A percentile compares a stretch with the other conserved stretches of the same genome.
Conservation (phyloP, 148 eudicot genomes). For the Hydrangea macrophylla region DNA sequence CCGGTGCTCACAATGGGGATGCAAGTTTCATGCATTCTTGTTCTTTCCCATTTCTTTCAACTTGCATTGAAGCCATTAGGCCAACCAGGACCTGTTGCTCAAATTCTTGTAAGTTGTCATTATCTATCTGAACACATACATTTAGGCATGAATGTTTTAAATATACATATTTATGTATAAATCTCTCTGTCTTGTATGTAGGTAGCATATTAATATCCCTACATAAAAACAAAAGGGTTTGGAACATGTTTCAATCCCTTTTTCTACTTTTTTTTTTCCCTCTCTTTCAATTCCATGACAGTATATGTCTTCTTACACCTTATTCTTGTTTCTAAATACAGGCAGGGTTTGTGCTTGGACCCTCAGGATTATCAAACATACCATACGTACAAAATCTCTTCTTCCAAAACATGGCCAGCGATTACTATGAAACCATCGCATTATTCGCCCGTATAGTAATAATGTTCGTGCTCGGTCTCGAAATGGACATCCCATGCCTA, state of each 20-base stretch:
- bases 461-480: conserved; percentile 85
- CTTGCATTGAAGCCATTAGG: conserved; percentile 71
- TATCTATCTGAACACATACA: conserved; percentile 14
- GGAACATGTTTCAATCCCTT: too few relatives aligned
- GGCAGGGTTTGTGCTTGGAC: conserved; percentile 87
- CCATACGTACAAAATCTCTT: conserved; percentile 38
- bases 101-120: conserved; percentile 80
- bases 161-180: not conserved
- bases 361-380: conserved; percentile 61
- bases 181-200: not conserved
- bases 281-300: not conserved
- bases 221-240: too few relatives aligned
- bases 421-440: conserved; percentile 74
- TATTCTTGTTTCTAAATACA: conserved; percentile 38
- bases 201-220: too few relatives aligned
- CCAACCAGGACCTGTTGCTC: conserved; percentile 84
- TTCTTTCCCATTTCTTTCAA: conserved; percentile 74
- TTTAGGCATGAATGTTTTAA: not conserved
- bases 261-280: not conserved
- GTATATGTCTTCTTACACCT: too few relatives aligned
- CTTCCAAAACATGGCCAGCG: conserved; percentile 46
- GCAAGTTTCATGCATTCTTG: conserved; percentile 71
- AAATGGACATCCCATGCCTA: conserved; percentile 63
- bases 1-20: conserved; percentile 73
- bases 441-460: conserved; percentile 68